Evolutionary conservation across 768 basidiomycete genomes (phyloP), one percentile per base, ranked within the genome.

Genomic region (Stropharia rugosoannulata): DNA sequence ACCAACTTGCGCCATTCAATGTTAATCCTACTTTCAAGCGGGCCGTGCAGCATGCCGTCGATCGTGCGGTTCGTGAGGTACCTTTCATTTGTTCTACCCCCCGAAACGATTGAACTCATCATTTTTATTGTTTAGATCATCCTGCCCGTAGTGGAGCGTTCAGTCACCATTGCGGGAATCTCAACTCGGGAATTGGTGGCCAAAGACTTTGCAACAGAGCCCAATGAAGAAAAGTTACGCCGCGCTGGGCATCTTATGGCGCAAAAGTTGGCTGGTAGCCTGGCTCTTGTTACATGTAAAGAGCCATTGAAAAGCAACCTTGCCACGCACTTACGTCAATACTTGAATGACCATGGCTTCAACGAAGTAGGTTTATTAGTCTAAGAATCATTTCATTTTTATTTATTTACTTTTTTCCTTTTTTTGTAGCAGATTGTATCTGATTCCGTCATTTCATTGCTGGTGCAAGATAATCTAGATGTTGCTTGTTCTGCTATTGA

Each of bases 251-350:
- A 97, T 69, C 70, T 94, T 36, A 98, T 98, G 95, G 95, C 95
- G 1, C 93, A 94, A 72, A 96, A 94, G 68, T 83, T 99, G 49
- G 97, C 97, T 13, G 95, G 96, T 39, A 95, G 92, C 62, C 82
- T 99, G 46, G 97, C 97, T 22, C 75, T 98, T 51, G 97, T 99
- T 13, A 98, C 97, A 15, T 98, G 96, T 80, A 98, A 98, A 69
- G 97, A 99, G 65, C 95, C 96, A 1, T 72, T 99, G 55, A 88
- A 94, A 66, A 90, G 89, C 68, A 95, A 97, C 70, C 85, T 98
- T 64, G 86, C 89, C 15, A 87, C 83, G 51, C 94, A 96, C 65
- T 78, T 98, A 32, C 87, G 95, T n/a, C 84, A 86, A 43, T 83
- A 87, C 61, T 72, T 99, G 51, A 76, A 77, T 25, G 93, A 96